Evolutionary conservation across 345 rosid genomes (phyloP), one percentile per base, ranked within the genome.

Genomic region (Syzygium jambos): DNA sequence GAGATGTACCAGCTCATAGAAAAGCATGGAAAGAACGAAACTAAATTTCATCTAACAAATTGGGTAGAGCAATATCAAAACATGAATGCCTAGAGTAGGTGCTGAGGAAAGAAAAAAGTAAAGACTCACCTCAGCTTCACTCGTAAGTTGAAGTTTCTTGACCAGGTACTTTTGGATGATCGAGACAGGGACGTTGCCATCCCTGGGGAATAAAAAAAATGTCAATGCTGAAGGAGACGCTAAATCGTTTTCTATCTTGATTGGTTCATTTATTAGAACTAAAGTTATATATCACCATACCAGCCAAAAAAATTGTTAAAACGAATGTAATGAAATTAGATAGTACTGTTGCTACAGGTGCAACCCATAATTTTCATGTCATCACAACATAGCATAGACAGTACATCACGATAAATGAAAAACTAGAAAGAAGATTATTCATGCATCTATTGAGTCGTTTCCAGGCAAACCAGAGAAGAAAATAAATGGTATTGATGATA

Each of bases 91-190:
- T 25, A 41, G 23, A 85, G 52, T 22, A 10, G 51, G 49, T 30
- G 53, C 87, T 11, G 22, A 73, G 21, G 84, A 73, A 38, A 12
- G 14, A 30, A 63, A 86, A 53, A 22, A 30, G 51, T 51, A 68
- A 43, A 65, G 84, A 77, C 92, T 89, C 87, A 93, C 98, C 96
- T 95, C 96, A 59, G 94, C 84, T 85, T 94, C 98, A 84, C 89
- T 91, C 52, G 87, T 68, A 25, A 95, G 96, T 89, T 93, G 89
- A 41, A 95, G 96, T 90, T 95, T 95, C 91, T 93, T 91, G 51
- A 91, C 93, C 41, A 95, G 92, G 92, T 95, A 95, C 88, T 94
- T 95, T 85, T 93, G 95, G 89, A 95, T 93, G 91, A 91, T 90
- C 5, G 95, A 95, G 87, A 93, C 94, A 1, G 98, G 96, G 91